Conservation (phyloP, 352 stramenopile species). For the Albugo candida region DNA sequence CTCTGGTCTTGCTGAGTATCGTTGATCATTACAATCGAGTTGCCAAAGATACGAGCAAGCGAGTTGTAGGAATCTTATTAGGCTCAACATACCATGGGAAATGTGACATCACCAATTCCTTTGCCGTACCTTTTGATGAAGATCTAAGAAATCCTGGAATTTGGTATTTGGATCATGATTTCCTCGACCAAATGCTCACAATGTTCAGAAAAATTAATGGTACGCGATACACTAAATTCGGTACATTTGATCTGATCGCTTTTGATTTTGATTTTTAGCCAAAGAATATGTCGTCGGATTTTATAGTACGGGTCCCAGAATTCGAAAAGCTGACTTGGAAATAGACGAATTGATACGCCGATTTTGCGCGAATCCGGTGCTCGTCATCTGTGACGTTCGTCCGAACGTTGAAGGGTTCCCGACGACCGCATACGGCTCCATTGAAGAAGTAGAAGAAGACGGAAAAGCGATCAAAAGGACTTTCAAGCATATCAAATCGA, state of each 20-base stretch:
- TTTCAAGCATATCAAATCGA: conserved; percentile 96
- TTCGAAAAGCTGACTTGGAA: conserved; percentile 86
- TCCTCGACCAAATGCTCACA: conserved; percentile 94
- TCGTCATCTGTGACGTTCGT: conserved; percentile 98
- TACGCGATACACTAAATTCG: conserved; percentile 11
- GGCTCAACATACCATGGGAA: conserved; percentile 88
- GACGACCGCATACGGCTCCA: conserved; percentile 92
- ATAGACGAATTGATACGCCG: conserved; percentile 90
- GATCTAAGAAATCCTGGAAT: conserved; percentile 93
- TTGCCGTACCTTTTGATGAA: conserved; percentile 97
- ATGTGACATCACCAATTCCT: conserved; percentile 88
- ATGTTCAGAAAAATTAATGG: conserved; percentile 92
- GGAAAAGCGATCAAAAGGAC: conserved; percentile 91
- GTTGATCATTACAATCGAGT: conserved; percentile 99
- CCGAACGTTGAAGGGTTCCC: conserved; percentile 90
- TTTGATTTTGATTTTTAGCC: conserved; percentile 16
- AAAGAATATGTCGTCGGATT: conserved; percentile 98
- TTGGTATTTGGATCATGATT: conserved; percentile 99
- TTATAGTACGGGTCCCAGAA: conserved; percentile 96
- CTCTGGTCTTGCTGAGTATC: conserved; percentile 95
- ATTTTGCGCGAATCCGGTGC: conserved; percentile 89
- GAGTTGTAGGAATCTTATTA: conserved; percentile 96
- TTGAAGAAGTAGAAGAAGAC: conserved; percentile 93
- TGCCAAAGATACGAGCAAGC: conserved; percentile 94
- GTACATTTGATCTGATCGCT: not conserved